These are phyloP conservation scores for Discostella stelligeroides DNA, from an alignment of 108 stramenopile species.

Conservation along the genomic window DNA sequence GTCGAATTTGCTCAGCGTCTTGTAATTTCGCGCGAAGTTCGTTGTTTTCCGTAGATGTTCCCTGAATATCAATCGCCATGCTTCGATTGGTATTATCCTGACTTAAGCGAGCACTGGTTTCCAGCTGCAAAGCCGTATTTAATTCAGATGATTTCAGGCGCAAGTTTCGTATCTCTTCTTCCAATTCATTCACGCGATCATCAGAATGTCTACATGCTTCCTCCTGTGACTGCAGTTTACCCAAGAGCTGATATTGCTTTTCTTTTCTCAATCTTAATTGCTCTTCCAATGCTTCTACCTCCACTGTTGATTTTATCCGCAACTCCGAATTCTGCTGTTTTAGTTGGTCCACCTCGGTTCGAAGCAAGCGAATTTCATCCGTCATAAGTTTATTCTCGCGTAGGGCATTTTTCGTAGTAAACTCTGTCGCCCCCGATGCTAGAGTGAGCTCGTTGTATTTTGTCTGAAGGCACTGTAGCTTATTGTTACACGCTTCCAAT, in stretches of 20 bases:
- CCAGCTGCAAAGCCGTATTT: constrained; percentile 80
- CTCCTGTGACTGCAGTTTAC: constrained; percentile 86
- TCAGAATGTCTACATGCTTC: constrained; percentile 81
- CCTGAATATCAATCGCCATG: constrained; percentile 57
- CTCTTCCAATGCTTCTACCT: constrained; percentile 83
- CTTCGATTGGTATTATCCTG: constrained; percentile 72
- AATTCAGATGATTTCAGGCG: constrained; percentile 71
- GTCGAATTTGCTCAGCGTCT: constrained; percentile 62
- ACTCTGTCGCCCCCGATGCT: constrained; percentile 76
- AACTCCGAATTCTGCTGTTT: constrained; percentile 70
- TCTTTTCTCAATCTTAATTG: constrained; percentile 89
- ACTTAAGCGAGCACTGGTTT: constrained; percentile 60
- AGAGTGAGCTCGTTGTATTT: constrained; percentile 69
- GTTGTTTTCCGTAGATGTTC: constrained; percentile 52
- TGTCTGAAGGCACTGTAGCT: constrained; percentile 44
- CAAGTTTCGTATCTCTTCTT: constrained; percentile 67
- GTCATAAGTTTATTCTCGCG: constrained; percentile 80
- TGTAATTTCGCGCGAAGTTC: constrained; percentile 62
- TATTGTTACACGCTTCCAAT: constrained; percentile 48
- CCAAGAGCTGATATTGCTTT: constrained; percentile 87
- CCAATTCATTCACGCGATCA: constrained; percentile 72
- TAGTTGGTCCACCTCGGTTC: constrained; percentile 76
- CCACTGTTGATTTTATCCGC: constrained; percentile 79
- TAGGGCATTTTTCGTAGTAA: constrained; percentile 56
- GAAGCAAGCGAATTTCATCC: constrained; percentile 84